phyloP scores from a whole-genome alignment of 169 alveolate genomes.

The Plasmodium berghei region DNA sequence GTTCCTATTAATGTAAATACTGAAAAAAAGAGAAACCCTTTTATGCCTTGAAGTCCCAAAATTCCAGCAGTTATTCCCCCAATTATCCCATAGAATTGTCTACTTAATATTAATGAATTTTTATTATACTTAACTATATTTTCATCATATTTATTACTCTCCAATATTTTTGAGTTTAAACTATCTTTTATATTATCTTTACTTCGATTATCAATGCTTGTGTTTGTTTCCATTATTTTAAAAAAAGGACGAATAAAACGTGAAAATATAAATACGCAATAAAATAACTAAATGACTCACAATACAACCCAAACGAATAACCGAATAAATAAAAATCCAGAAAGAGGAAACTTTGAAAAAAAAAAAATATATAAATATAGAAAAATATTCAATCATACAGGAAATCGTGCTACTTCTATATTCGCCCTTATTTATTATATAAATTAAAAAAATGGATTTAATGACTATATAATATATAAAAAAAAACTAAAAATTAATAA shows the following conservation, averaged over 20 bases:
- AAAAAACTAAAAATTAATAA: too few relatives aligned
- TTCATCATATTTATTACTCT: conserved; percentile 34
- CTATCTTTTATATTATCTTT: conserved; percentile 19
- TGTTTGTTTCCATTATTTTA: conserved; percentile 46
- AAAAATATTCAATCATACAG: too few relatives aligned
- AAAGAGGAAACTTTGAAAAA: too few relatives aligned
- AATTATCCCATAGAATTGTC: conserved; percentile 68
- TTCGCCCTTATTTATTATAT: too few relatives aligned
- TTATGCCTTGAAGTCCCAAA: conserved; percentile 62
- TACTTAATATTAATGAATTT: conserved; percentile 52
- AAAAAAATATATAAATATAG: too few relatives aligned
- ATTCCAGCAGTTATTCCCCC: conserved; percentile 71
- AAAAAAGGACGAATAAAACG: background rate
- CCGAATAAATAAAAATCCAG: too few relatives aligned
- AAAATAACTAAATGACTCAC: too few relatives aligned
- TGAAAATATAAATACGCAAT: too few relatives aligned
- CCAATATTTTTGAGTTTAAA: conserved; percentile 35
- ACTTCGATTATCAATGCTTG: conserved; percentile 2
- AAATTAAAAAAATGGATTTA: too few relatives aligned
- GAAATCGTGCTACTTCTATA: too few relatives aligned
- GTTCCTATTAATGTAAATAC: conserved; percentile 54
- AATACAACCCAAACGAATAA: too few relatives aligned
- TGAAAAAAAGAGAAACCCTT: conserved; percentile 57
- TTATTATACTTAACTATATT: conserved; percentile 40
- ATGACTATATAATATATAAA: too few relatives aligned